A percentile compares a stretch with the other conserved stretches of the same genome.
These are phyloP conservation scores for Coemansia sp. DNA, from an alignment of 192 early-diverging fungal species.

Conservation along the genomic window DNA sequence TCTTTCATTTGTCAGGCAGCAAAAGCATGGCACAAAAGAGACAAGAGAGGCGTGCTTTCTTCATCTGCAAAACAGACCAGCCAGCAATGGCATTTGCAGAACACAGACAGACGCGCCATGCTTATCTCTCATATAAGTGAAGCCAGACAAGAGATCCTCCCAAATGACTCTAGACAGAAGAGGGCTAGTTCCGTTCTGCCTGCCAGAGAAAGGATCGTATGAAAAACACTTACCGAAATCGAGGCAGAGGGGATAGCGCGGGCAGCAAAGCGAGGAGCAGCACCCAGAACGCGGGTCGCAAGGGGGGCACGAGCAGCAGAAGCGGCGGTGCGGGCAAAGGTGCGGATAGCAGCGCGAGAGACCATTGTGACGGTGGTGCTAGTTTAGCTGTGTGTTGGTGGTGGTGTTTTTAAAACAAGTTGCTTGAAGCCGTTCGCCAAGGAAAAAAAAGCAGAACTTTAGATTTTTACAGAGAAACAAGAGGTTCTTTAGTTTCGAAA, in stretches of 20 bases:
- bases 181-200: background rate
- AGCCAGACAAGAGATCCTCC: no score
- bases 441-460: background rate
- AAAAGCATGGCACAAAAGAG: no score
- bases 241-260: constrained; percentile 35
- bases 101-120: background rate
- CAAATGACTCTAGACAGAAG: no score
- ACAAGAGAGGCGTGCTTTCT: background rate
- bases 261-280: constrained; percentile 53
- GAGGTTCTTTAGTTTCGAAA: background rate
- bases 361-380: constrained; percentile 32
- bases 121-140: no score
- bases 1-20: no score
- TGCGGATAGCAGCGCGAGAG: constrained; percentile 46
- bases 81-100: background rate
- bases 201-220: background rate
- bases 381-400: constrained; percentile 4
- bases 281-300: constrained; percentile 41
- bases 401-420: constrained; percentile 5
- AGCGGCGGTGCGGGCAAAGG: constrained; percentile 44
- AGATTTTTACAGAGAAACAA: constrained; percentile 6
- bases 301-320: constrained; percentile 48
- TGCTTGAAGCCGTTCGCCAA: constrained; percentile 3
- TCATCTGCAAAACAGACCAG: background rate
- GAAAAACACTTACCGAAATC: constrained; percentile 37